These are phyloP conservation scores for Penicillium frequentans DNA, from an alignment of 2,329 filamentous ascomycete genomes.

Conservation along the genomic window DNA sequence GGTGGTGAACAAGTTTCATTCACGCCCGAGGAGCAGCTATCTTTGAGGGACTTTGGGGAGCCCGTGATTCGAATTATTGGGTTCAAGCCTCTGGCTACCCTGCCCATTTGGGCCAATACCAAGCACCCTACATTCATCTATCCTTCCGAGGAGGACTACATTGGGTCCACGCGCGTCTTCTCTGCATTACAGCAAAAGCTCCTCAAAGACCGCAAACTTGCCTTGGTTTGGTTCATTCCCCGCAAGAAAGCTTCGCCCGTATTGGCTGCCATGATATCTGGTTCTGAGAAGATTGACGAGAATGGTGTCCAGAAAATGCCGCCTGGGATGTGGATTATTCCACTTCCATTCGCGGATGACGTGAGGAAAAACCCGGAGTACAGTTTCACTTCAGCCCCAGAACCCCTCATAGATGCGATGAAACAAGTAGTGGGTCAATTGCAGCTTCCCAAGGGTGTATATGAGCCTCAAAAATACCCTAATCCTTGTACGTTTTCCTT, in stretches of 20 bases:
- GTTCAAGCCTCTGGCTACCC: slow-evolving; percentile 76
- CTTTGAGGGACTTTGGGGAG: slow-evolving; percentile 75
- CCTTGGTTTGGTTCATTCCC: slow-evolving; percentile 84
- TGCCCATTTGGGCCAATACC: slow-evolving; percentile 81
- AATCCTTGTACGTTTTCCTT: slow-evolving; percentile 61
- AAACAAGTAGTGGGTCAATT: slow-evolving; percentile 78
- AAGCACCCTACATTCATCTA: slow-evolving; percentile 92
- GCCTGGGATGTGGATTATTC: slow-evolving; percentile 83
- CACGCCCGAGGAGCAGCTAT: slow-evolving; percentile 76
- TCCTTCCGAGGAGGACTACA: slow-evolving; percentile 83
- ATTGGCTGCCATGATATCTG: slow-evolving; percentile 79
- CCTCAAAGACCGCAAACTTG: slow-evolving; percentile 74
- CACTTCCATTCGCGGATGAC: slow-evolving; percentile 87
- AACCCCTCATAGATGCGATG: slow-evolving; percentile 78
- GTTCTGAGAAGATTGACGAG: slow-evolving; percentile 64
- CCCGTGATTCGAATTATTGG: slow-evolving; percentile 86
- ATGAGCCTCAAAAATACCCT: slow-evolving; percentile 83
- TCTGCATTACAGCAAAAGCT: slow-evolving; percentile 88
- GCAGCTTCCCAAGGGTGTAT: slow-evolving; percentile 80
- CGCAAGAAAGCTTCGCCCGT: slow-evolving; percentile 76
- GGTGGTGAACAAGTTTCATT: slow-evolving; percentile 89
- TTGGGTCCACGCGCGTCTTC: slow-evolving; percentile 91
- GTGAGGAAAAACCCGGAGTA: slow-evolving; percentile 71
- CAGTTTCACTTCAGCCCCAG: slow-evolving; percentile 59
- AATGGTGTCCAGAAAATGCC: slow-evolving; percentile 70